Conservation (phyloP, 495 filamentous ascomycete species). For the Haplographium delicatum region DNA sequence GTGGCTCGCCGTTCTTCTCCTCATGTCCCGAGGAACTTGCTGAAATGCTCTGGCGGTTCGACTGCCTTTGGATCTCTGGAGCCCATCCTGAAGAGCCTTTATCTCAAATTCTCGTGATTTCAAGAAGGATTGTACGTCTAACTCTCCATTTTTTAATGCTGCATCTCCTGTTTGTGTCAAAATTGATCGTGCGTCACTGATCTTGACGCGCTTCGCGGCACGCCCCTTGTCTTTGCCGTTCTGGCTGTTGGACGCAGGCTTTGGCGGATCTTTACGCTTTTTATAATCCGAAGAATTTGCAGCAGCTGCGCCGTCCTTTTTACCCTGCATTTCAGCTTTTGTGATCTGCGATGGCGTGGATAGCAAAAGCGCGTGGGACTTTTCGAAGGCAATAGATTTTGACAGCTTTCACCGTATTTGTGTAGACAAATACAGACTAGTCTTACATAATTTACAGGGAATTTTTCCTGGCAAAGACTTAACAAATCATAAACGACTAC, state of each 20-base stretch:
- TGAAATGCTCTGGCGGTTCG: constrained; percentile 79
- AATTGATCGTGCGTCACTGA: constrained; percentile 63
- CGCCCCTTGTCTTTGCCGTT: constrained; percentile 28
- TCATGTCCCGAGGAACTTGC: constrained; percentile 74
- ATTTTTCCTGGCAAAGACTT: too few species aligned
- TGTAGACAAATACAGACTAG: too few species aligned
- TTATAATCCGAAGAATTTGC: background rate
- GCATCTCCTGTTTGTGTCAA: constrained; percentile 65
- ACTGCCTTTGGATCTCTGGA: constrained; percentile 62
- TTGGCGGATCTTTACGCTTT: constrained; percentile 22
- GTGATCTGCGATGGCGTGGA: background rate
- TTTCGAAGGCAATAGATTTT: too few species aligned
- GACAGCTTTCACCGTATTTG: too few species aligned
- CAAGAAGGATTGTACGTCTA: constrained; percentile 78
- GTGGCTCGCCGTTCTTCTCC: constrained; percentile 86
- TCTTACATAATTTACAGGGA: too few species aligned
- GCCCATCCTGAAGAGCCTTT: constrained; percentile 70
- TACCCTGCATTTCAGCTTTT: constrained; percentile 15
- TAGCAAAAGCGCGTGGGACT: too few species aligned
- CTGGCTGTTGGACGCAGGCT: constrained; percentile 14
- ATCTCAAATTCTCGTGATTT: constrained; percentile 84
- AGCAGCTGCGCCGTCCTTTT: background rate
- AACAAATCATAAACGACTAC: too few species aligned
- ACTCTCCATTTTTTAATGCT: constrained; percentile 69
- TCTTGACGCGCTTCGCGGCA: constrained; percentile 55